A percentile compares a stretch with the other conserved stretches of the same genome.
phyloP scores from a whole-genome alignment of 148 eudicot genomes.

The Cornus controversa region DNA sequence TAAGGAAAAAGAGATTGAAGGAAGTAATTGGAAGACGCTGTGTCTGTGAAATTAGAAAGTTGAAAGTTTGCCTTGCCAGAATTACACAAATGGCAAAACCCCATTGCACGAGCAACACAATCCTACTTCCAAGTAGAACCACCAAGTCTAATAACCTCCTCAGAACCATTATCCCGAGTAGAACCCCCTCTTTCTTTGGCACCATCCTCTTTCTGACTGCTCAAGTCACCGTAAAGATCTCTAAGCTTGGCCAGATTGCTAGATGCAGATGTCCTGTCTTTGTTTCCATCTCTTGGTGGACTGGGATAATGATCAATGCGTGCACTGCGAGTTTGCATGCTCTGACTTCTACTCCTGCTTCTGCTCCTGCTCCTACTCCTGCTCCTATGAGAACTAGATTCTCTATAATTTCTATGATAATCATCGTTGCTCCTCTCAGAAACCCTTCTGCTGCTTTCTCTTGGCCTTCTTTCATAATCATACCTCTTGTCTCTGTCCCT shows the following conservation, averaged over 20 bases:
- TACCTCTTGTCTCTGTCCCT: conserved; percentile 57
- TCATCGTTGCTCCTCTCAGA: conserved; percentile 23
- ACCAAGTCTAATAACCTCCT: conserved; percentile 86
- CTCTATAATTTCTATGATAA: too few species aligned
- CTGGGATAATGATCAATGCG: conserved; percentile 34
- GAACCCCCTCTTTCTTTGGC: conserved; percentile 35
- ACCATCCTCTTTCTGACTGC: conserved; percentile 45
- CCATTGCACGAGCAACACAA: background rate
- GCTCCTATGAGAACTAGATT: conserved; percentile 13
- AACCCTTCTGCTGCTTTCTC: conserved; percentile 61
- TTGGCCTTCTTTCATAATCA: conserved; percentile 55
- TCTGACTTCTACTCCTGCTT: conserved; percentile 61
- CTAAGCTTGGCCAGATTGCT: conserved; percentile 86
- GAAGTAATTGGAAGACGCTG: background rate
- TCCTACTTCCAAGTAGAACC: conserved; percentile 74
- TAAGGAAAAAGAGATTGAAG: background rate
- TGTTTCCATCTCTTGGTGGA: conserved; percentile 42
- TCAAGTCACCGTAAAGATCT: conserved; percentile 79
- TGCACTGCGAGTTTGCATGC: conserved; percentile 40
- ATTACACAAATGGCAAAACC: too few species aligned
- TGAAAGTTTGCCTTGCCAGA: background rate
- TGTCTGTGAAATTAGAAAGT: background rate
- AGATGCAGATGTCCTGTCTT: conserved; percentile 50
- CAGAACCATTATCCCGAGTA: conserved; percentile 51
- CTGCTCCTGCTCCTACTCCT: conserved; percentile 48